These are phyloP conservation scores for Ophidiomyces ophidiicola DNA, from an alignment of 2,329 filamentous ascomycete species.

Conservation along the genomic window DNA sequence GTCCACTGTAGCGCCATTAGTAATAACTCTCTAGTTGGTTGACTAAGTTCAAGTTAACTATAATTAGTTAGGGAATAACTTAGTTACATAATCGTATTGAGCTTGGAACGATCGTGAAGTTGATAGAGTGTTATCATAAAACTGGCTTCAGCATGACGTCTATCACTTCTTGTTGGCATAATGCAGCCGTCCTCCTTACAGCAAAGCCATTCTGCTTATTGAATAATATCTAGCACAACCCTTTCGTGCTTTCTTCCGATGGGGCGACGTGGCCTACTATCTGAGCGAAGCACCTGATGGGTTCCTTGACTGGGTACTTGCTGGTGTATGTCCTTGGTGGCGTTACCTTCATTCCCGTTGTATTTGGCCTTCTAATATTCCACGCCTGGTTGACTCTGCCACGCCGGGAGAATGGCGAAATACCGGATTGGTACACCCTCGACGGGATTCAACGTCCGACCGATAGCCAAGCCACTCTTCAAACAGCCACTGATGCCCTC, in stretches of 20 bases:
- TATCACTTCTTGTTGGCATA: too few species aligned
- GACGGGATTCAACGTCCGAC: conserved; percentile 39
- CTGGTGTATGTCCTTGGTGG: conserved; percentile 74
- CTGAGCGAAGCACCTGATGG: conserved; percentile 25
- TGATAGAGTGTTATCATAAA: too few species aligned
- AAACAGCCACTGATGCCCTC: conserved; percentile 46
- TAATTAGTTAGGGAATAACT: too few species aligned
- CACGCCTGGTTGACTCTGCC: conserved; percentile 61
- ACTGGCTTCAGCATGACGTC: too few species aligned
- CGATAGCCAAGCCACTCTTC: conserved; percentile 55
- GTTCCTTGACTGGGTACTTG: conserved; percentile 46
- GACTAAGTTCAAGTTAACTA: too few species aligned
- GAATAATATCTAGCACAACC: too few species aligned
- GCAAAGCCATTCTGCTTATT: too few species aligned
- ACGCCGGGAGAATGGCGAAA: conserved; percentile 5
- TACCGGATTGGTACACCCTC: conserved; percentile 5
- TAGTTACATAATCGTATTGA: too few species aligned
- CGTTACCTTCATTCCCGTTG: conserved; percentile 70
- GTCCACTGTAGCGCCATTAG: too few species aligned
- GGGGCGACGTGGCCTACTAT: conserved; percentile 4
- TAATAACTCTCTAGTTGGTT: too few species aligned
- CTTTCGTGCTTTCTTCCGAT: conserved; percentile 5
- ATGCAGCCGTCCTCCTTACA: too few species aligned
- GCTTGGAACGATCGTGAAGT: too few species aligned
- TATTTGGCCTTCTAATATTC: conserved; percentile 48